Evolutionary conservation across 345 rosid genomes (phyloP).

Genomic region (Citrus inodora): DNA sequence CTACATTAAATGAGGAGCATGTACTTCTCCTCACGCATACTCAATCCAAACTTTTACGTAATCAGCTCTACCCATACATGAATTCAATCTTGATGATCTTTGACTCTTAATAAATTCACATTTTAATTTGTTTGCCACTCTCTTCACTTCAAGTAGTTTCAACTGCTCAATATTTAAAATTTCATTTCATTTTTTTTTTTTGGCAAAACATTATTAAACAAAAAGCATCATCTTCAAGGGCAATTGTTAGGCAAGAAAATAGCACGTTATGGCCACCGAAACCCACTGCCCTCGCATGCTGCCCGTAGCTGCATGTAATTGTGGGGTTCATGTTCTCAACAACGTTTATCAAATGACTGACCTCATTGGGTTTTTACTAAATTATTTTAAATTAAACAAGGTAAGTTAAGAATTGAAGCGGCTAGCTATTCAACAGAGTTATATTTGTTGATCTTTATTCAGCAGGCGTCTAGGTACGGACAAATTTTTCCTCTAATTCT

Average conservation of each 20-base stretch:
- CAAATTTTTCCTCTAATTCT: slow-evolving; percentile 9
- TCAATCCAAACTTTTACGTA: neutral
- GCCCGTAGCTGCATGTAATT: neutral
- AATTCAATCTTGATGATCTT: slow-evolving; percentile 13
- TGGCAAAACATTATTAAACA: neutral
- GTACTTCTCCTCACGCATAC: neutral
- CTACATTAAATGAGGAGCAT: neutral
- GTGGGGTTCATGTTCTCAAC: slow-evolving; percentile 37
- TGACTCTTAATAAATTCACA: neutral
- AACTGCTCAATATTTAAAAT: slow-evolving; percentile 2
- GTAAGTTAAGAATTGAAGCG: neutral
- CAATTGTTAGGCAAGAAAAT: neutral
- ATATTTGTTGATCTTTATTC: neutral
- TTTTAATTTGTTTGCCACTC: neutral
- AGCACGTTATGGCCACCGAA: slow-evolving; percentile 29
- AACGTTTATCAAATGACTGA: too few relatives aligned
- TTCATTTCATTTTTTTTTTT: neutral
- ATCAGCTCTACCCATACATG: neutral
- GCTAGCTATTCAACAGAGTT: neutral
- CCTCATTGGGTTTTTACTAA: neutral
- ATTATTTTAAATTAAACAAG: neutral
- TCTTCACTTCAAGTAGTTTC: neutral
- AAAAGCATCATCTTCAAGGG: neutral
- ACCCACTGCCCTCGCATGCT: neutral
- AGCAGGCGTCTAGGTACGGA: slow-evolving; percentile 8